Percentiles rank a stretch among this genome's conserved stretches.
Conservation (phyloP, 2,329 filamentous ascomycete species). For the Emydomyces testavorans region DNA sequence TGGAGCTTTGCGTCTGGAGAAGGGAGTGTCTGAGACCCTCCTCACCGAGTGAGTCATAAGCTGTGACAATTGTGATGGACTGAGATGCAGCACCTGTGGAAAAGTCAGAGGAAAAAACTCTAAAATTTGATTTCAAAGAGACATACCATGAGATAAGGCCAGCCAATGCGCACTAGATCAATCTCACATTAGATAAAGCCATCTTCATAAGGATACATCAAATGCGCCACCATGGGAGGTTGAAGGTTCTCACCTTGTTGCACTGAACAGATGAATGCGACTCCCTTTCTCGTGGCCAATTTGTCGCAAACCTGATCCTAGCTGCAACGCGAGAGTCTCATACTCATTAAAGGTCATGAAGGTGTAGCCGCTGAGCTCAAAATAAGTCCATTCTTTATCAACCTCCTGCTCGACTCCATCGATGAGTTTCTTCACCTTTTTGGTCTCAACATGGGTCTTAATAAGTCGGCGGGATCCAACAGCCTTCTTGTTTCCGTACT, state of each 20-base stretch:
- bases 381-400: slow-evolving; percentile 85
- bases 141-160: slow-evolving; percentile 58
- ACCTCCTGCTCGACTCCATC: slow-evolving; percentile 69
- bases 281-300: slow-evolving; percentile 58
- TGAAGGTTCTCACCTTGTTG: slow-evolving; percentile 52
- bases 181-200: slow-evolving; percentile 17
- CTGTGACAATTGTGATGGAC: slow-evolving; percentile 73
- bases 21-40: slow-evolving; percentile 28
- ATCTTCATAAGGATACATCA: no score
- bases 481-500: slow-evolving; percentile 52
- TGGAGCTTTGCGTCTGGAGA: slow-evolving; percentile 23
- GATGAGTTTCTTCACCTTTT: slow-evolving; percentile 79
- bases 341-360: slow-evolving; percentile 74
- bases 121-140: not conserved
- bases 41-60: slow-evolving; percentile 29
- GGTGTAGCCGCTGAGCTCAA: slow-evolving; percentile 66
- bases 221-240: not conserved
- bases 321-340: slow-evolving; percentile 54
- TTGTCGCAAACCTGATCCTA: slow-evolving; percentile 62
- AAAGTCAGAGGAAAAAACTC: not conserved
- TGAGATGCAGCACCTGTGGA: slow-evolving; percentile 56
- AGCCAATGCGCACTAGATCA: slow-evolving; percentile 63
- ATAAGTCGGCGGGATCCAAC: slow-evolving; percentile 63
- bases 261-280: slow-evolving; percentile 68
- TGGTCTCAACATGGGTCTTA: slow-evolving; percentile 68